Conservation (phyloP, 179 eudicot genomes). For the Beta corolliflora region DNA sequence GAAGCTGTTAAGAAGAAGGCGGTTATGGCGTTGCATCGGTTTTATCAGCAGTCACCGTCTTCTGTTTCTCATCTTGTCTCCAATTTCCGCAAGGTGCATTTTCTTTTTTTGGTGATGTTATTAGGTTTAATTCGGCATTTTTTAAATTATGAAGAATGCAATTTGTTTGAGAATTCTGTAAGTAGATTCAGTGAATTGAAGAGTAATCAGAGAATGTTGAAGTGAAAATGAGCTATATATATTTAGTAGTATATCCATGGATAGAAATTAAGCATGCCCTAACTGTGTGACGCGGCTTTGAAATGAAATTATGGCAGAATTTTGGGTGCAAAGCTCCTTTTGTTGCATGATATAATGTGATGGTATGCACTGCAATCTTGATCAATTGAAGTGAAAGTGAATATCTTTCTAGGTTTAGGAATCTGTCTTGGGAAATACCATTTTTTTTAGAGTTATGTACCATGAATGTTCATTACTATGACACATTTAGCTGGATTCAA, state of each 20-base stretch:
- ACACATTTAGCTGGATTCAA: background rate
- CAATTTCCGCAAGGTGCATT: conserved; percentile 72
- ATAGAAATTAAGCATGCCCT: background rate
- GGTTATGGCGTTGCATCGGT: conserved; percentile 92
- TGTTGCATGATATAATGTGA: background rate
- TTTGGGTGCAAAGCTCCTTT: no score
- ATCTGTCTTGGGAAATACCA: background rate
- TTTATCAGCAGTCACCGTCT: conserved; percentile 74
- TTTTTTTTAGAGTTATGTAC: background rate
- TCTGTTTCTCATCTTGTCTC: conserved; percentile 74
- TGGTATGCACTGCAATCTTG: background rate
- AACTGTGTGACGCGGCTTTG: background rate
- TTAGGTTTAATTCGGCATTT: no score
- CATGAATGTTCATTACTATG: background rate
- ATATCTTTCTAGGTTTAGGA: background rate
- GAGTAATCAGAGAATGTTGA: no score
- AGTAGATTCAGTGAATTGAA: no score
- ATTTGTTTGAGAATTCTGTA: background rate
- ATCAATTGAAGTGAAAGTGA: background rate
- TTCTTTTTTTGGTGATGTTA: no score
- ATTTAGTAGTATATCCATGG: background rate
- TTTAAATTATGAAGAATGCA: no score
- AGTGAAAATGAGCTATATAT: no score
- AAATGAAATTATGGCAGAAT: background rate
- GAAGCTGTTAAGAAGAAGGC: conserved; percentile 98